Percentiles rank a stretch among this genome's conserved stretches.
Conservation (phyloP, 2,329 filamentous ascomycete species). For the Nothophoma quercina region DNA sequence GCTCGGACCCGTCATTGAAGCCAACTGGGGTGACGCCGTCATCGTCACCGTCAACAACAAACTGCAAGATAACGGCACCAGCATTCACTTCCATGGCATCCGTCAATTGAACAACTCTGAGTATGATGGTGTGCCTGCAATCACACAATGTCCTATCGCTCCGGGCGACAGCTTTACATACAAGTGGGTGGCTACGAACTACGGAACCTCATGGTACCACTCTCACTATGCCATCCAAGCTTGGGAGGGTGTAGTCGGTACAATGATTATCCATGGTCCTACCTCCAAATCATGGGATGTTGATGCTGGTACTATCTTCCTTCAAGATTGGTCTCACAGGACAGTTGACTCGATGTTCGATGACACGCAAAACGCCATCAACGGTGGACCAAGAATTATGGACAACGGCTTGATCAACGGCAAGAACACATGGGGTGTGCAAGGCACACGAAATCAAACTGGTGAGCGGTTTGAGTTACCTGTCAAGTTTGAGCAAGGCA, state of each 20-base stretch:
- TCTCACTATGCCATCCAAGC: conserved; percentile 66
- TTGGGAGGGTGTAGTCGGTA: conserved; percentile 38
- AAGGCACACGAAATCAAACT: conserved; percentile 21
- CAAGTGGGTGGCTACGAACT: conserved; percentile 61
- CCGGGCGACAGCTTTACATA: conserved; percentile 36
- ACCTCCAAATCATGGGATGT: conserved; percentile 47
- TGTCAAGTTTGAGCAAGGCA: conserved; percentile 37
- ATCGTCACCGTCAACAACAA: conserved; percentile 45
- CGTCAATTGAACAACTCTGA: conserved; percentile 62
- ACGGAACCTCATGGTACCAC: conserved; percentile 67
- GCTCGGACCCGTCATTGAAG: conserved; percentile 73
- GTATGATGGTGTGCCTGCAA: conserved; percentile 84
- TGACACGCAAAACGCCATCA: conserved; percentile 26
- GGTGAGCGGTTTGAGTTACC: conserved; percentile 35
- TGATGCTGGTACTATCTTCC: conserved; percentile 42
- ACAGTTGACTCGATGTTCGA: conserved; percentile 41
- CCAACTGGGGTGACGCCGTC: conserved; percentile 60
- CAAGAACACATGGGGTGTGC: not conserved
- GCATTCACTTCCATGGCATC: conserved; percentile 61
- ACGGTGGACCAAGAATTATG: conserved; percentile 19
- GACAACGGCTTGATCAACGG: conserved; percentile 32
- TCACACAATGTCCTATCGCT: conserved; percentile 65
- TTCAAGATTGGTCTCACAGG: conserved; percentile 50
- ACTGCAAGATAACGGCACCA: conserved; percentile 53
- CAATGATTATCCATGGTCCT: conserved; percentile 52